These are phyloP conservation scores for Apiospora rasikravindrae DNA, from an alignment of 2,329 filamentous ascomycete genomes.

Conservation along the genomic window DNA sequence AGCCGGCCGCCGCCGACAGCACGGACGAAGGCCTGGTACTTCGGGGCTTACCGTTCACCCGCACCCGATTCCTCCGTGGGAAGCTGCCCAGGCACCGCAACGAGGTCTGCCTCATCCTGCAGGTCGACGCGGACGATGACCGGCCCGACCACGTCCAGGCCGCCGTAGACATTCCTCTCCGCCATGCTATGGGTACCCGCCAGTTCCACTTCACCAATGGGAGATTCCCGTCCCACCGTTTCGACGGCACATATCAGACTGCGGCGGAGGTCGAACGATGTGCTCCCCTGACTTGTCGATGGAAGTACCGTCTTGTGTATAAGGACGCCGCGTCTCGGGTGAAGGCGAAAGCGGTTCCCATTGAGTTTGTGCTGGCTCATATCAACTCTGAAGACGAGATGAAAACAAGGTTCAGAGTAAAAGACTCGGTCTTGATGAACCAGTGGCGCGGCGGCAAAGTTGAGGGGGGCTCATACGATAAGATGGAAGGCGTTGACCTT, in stretches of 20 bases:
- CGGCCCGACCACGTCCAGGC: slow-evolving; percentile 33
- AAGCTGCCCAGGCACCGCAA: slow-evolving; percentile 36
- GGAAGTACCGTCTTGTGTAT: slow-evolving; percentile 39
- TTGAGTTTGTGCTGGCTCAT: slow-evolving; percentile 34
- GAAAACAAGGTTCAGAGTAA: slow-evolving; percentile 35
- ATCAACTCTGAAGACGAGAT: slow-evolving; percentile 34
- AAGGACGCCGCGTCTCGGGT: slow-evolving; percentile 31
- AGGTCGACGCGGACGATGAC: slow-evolving; percentile 33
- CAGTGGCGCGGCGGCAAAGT: slow-evolving; percentile 35
- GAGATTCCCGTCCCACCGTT: slow-evolving; percentile 35
- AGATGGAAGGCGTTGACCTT: slow-evolving; percentile 29
- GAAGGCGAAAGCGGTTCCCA: slow-evolving; percentile 28
- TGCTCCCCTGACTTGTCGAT: slow-evolving; percentile 42
- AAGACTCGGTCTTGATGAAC: slow-evolving; percentile 32
- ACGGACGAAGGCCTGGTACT: slow-evolving; percentile 18
- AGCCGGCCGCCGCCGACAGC: not conserved
- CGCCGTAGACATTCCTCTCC: slow-evolving; percentile 34
- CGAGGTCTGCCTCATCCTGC: slow-evolving; percentile 36
- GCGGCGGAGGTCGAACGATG: slow-evolving; percentile 35
- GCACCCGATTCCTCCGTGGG: slow-evolving; percentile 34
- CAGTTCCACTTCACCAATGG: slow-evolving; percentile 41
- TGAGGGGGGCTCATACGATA: slow-evolving; percentile 31
- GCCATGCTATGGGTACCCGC: slow-evolving; percentile 30
- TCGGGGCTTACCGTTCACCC: slow-evolving; percentile 38
- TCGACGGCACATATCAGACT: slow-evolving; percentile 24